Base-by-base conservation (phyloP, 495 filamentous ascomycete genomes). In the Usnea hakonensis region DNA sequence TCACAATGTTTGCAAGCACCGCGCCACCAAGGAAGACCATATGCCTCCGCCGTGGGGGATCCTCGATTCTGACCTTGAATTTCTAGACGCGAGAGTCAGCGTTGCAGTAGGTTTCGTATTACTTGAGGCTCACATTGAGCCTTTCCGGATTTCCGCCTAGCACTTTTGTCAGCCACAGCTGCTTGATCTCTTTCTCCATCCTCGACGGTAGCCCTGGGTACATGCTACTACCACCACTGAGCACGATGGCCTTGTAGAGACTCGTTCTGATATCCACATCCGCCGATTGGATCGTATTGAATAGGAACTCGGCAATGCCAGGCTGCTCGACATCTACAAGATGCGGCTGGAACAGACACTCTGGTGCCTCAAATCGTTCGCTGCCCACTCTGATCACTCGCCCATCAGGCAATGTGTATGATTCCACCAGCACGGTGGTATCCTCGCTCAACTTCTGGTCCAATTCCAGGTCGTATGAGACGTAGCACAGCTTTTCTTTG, bases 401-500 rank as follows among this genome's bases (percentile, higher is more conserved):
- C 46, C 94, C 94, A 70, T 98, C 94, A 40, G 94, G 94, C 14
- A 98, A 79, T 5, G 94, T 98, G 77, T 97, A 99, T 68, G 87
- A 93, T 74, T 99, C 94, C 17, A 99, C 94, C 52, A 99, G 78
- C 17, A 97, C 92, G 13, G 94, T 99, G 21, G 94, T 99, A 70
- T 99, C 95, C 76, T 99, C 94, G 65, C 88, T 92, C 52, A 99
- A 85, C 67, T 89, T 85, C 75, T 97, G 89, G 81, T 99, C 94
- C 50, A 97, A 81, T 77, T 94, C 90, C 58, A 99, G 82, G 74
- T 99, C 95, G 79, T 97, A 99, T 5, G 91, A 96, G 62, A 99
- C 92, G 76, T 99, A 99, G 80, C 93, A 97, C 38, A 99, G 87
- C 84, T 97, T 97, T 80, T 99, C 94, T 78, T 99, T 99, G 77